Conservation (phyloP, 805 yeast genomes). For the Ogataea saltuana region DNA sequence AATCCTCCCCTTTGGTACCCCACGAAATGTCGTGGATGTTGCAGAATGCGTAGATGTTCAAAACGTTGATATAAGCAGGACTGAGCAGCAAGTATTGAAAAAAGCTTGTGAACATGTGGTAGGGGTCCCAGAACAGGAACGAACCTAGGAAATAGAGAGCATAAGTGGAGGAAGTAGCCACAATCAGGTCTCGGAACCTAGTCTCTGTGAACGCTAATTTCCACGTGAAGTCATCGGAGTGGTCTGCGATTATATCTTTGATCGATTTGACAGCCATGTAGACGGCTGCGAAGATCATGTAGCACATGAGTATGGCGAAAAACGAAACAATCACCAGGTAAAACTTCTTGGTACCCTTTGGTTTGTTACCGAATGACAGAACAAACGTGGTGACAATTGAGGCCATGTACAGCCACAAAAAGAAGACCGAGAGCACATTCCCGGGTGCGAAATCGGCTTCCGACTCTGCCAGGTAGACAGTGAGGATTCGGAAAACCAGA, state of each 20-base stretch:
- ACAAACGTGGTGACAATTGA: constrained; percentile 85
- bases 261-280: constrained; percentile 70
- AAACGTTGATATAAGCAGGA: constrained; percentile 87
- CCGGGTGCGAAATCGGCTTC: constrained; percentile 71
- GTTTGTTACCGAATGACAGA: constrained; percentile 90
- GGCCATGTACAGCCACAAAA: constrained; percentile 82
- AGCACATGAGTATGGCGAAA: constrained; percentile 86
- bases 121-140: constrained; percentile 81
- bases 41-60: constrained; percentile 94
- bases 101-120: constrained; percentile 89
- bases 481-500: constrained; percentile 83
- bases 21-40: constrained; percentile 95
- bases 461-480: constrained; percentile 68
- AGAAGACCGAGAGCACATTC: constrained; percentile 69
- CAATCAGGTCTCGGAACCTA: constrained; percentile 80
- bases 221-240: constrained; percentile 42
- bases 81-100: constrained; percentile 78
- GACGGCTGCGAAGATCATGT: constrained; percentile 85
- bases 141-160: constrained; percentile 78
- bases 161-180: constrained; percentile 86
- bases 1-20: constrained; percentile 91
- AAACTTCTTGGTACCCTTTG: constrained; percentile 81
- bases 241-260: constrained; percentile 38
- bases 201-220: constrained; percentile 58
- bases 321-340: constrained; percentile 73